Evolutionary conservation across 768 basidiomycete genomes (phyloP).

Genomic region (Mycena galopus): DNA sequence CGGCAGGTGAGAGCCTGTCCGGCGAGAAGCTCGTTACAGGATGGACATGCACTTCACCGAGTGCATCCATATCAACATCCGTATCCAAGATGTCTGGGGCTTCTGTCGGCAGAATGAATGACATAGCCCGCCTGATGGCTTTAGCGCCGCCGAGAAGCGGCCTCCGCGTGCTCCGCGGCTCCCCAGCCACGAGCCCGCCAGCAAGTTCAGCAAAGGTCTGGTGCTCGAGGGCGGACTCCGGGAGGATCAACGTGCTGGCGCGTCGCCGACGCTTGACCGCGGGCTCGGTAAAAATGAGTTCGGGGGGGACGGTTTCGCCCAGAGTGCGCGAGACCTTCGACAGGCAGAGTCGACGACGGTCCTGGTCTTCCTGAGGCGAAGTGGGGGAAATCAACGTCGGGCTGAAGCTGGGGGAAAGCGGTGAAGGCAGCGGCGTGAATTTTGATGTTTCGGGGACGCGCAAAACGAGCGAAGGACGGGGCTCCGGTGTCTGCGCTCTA

Average conservation of each 20-base stretch:
- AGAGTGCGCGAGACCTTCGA: constrained; percentile 61
- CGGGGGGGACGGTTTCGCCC: constrained; percentile 58
- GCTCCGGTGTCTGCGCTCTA: neutral
- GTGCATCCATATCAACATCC: neutral
- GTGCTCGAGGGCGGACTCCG: constrained; percentile 26
- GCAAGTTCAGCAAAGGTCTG: neutral
- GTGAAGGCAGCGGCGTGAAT: constrained; percentile 10
- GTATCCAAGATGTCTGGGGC: neutral
- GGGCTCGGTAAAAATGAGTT: constrained; percentile 48
- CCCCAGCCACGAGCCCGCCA: neutral
- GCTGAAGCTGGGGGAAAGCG: constrained; percentile 22
- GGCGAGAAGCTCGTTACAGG: neutral
- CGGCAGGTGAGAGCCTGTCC: constrained; percentile 14
- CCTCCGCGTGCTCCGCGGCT: neutral
- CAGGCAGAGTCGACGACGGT: constrained; percentile 52
- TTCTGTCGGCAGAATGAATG: neutral
- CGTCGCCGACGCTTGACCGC: constrained; percentile 23
- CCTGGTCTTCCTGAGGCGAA: constrained; percentile 26
- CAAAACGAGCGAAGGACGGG: constrained; percentile 26
- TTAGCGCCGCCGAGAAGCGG: neutral
- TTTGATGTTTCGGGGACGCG: constrained; percentile 20
- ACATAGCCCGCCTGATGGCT: neutral
- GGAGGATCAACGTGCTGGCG: constrained; percentile 25
- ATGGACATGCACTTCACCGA: constrained; percentile 26
- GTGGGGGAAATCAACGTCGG: constrained; percentile 32